Conservation (phyloP, 306 rosid species). For the Leucaena leucocephala region DNA sequence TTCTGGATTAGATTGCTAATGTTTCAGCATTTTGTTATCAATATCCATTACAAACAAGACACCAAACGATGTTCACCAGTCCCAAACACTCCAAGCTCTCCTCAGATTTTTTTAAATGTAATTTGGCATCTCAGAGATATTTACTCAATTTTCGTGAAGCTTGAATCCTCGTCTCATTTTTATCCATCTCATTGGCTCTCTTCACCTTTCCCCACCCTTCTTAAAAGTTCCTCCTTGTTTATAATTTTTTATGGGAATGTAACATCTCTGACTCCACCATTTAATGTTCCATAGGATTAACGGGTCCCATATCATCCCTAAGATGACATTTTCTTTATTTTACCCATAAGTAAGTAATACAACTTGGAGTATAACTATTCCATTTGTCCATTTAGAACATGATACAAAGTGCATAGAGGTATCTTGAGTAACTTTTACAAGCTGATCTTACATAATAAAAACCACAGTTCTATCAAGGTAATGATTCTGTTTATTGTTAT, state of each 20-base stretch:
- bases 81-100: conserved; percentile 3
- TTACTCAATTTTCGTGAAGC: neutral
- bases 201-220: neutral
- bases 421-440: conserved; percentile 28
- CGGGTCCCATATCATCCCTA: neutral
- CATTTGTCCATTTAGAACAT: conserved; percentile 19
- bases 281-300: neutral
- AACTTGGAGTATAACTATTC: neutral
- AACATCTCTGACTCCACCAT: neutral
- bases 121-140: neutral
- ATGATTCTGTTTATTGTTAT: neutral
- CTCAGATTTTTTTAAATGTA: conserved; percentile 2
- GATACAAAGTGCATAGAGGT: conserved; percentile 27
- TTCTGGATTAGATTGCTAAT: conserved; percentile 27
- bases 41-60: neutral
- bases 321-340: neutral
- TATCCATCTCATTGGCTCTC: neutral
- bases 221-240: neutral
- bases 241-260: neutral
- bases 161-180: neutral
- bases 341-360: neutral
- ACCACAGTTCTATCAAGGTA: neutral
- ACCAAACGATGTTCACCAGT: neutral
- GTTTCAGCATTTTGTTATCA: neutral
- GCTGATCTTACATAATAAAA: conserved; percentile 2